Evolutionary conservation across 1,139 yeast species (phyloP).

Genomic region (Sugiyamaella neomexicana): DNA sequence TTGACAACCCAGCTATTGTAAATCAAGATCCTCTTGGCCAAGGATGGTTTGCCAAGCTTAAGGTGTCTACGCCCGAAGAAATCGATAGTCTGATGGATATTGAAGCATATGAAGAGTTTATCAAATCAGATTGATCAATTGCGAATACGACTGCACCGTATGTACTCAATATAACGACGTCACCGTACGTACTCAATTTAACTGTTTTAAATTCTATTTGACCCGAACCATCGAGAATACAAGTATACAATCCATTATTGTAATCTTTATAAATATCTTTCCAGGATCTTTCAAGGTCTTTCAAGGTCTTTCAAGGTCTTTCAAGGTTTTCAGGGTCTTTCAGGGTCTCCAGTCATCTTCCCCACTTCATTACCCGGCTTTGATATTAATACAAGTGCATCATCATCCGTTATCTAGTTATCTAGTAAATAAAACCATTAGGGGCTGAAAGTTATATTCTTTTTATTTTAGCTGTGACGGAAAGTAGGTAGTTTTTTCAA

Average conservation of each 20-base stretch:
- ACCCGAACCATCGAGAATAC: too few species aligned
- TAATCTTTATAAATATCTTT: too few species aligned
- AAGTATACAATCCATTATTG: too few species aligned
- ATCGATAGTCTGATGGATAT: slow-evolving; percentile 50
- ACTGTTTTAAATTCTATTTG: too few species aligned
- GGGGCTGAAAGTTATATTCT: not conserved
- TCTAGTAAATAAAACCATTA: not conserved
- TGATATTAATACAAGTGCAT: not conserved
- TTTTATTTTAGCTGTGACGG: too few species aligned
- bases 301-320: too few species aligned
- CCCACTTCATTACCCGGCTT: slow-evolving; percentile 1
- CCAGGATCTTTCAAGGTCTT: too few species aligned
- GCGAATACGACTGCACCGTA: not conserved
- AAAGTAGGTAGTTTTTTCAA: too few species aligned
- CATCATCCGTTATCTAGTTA: not conserved
- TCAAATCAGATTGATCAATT: slow-evolving; percentile 42
- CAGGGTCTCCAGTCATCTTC: too few species aligned
- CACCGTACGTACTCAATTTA: too few species aligned
- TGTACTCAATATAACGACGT: not conserved
- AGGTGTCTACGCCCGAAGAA: slow-evolving; percentile 48
- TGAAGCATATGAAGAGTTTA: slow-evolving; percentile 64
- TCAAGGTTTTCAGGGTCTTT: too few species aligned
- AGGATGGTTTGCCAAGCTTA: slow-evolving; percentile 88
- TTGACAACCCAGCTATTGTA: slow-evolving; percentile 71
- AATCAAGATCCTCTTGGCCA: slow-evolving; percentile 89